phyloP scores from a whole-genome alignment of 148 eudicot genomes.

The Camellia lanceoleosa region DNA sequence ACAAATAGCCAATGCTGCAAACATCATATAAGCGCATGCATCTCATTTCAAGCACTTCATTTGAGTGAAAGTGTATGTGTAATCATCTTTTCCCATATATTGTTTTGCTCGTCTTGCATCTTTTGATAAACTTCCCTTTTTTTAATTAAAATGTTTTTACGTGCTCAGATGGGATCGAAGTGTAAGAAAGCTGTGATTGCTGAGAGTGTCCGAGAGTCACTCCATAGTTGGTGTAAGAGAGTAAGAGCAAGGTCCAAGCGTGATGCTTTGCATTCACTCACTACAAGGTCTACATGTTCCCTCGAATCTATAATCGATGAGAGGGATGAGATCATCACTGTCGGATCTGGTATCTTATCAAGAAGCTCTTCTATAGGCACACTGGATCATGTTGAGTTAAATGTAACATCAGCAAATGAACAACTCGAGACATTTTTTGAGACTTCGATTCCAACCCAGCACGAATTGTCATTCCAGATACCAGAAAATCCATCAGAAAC shows the following conservation, averaged over 20 bases:
- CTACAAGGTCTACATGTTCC: conserved; percentile 80
- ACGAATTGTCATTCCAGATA: conserved; percentile 52
- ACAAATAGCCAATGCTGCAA: neutral
- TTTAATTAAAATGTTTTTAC: neutral
- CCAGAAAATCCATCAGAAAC: conserved; percentile 37
- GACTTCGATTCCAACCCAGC: conserved; percentile 13
- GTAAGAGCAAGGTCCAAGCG: conserved; percentile 73
- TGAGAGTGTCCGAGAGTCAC: conserved; percentile 88
- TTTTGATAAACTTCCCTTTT: neutral
- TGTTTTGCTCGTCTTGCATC: neutral
- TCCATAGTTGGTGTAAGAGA: conserved; percentile 94
- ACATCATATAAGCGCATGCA: neutral
- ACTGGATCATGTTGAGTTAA: conserved; percentile 43
- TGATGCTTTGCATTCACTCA: conserved; percentile 39
- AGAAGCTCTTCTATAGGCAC: conserved; percentile 66
- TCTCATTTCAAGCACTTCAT: neutral
- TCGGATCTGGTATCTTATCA: conserved; percentile 74
- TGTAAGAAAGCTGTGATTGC: conserved; percentile 85
- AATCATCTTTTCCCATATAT: neutral
- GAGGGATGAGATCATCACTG: conserved; percentile 69
- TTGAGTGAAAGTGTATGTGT: neutral
- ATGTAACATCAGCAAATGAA: conserved; percentile 20
- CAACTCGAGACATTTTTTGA: conserved; percentile 23
- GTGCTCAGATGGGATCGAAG: conserved; percentile 84
- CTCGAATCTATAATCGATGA: conserved; percentile 65